A percentile compares a stretch with the other conserved stretches of the same genome.
These are phyloP conservation scores for Wallacemonas sp. DNA, from an alignment of 208 protist species.

Conservation along the genomic window DNA sequence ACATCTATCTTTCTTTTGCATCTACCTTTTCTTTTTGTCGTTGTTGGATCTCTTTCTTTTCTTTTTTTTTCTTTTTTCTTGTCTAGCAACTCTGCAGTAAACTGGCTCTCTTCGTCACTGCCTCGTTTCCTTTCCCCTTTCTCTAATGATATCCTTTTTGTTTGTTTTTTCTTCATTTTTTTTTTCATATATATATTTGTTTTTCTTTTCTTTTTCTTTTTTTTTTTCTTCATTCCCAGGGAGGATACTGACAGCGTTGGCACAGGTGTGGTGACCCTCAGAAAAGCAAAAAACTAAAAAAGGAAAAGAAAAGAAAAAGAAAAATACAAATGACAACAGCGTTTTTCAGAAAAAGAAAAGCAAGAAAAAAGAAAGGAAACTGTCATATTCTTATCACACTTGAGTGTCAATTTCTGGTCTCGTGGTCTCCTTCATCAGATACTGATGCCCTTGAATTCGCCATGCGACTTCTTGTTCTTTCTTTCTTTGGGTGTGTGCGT, in stretches of 20 bases:
- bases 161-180: background rate
- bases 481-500: no score
- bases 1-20: background rate
- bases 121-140: background rate
- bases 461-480: no score
- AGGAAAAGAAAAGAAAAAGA: slow-evolving; percentile 5
- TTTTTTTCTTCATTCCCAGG: slow-evolving; percentile 15
- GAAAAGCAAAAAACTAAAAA: no score
- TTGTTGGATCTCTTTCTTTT: background rate
- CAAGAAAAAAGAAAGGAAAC: no score
- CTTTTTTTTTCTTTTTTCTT: no score
- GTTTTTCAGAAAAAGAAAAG: slow-evolving; percentile 7
- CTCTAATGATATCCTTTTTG: background rate
- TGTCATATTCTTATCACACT: no score
- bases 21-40: background rate
- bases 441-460: no score
- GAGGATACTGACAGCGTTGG: no score
- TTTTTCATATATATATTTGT: background rate
- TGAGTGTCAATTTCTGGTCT: no score
- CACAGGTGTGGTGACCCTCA: no score
- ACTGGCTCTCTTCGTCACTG: background rate
- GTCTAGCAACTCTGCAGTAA: no score
- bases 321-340: background rate
- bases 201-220: slow-evolving; percentile 14
- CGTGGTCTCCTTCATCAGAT: no score